Conservation (phyloP, 176 grass and related monocot species). For the Avena eriantha region DNA sequence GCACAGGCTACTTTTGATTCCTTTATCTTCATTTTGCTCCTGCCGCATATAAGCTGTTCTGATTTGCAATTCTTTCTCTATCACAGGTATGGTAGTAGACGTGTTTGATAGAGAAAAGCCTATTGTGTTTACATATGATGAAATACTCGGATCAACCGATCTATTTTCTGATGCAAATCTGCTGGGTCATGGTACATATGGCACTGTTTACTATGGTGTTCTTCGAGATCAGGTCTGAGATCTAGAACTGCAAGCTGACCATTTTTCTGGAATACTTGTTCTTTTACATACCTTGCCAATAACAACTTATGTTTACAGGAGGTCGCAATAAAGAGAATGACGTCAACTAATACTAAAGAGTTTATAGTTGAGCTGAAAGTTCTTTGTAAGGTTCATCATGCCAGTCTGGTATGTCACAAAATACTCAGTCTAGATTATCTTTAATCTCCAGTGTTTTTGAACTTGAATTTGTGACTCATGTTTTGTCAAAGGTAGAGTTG, state of each 20-base stretch:
- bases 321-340: conserved; percentile 99
- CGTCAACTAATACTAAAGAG: conserved; percentile 95
- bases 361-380: conserved; percentile 98
- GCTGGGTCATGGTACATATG: conserved; percentile 97
- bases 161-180: conserved; percentile 95
- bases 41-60: conserved; percentile 16
- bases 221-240: conserved; percentile 85
- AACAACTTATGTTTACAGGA: conserved; percentile 60
- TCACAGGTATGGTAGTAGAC: conserved; percentile 69
- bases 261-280: conserved; percentile 35
- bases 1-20: conserved; percentile 23
- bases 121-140: conserved; percentile 79
- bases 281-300: conserved; percentile 15
- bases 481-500: conserved; percentile 99
- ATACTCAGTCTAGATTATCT: conserved; percentile 24
- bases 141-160: conserved; percentile 82
- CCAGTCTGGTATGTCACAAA: conserved; percentile 81
- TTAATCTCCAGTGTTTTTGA: conserved; percentile 25
- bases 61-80: conserved; percentile 26
- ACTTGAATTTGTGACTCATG: conserved; percentile 52
- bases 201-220: conserved; percentile 94
- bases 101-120: conserved; percentile 93
- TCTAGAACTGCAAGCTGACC: neutral
- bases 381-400: conserved; percentile 98
- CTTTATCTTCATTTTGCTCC: conserved; percentile 15